These are phyloP conservation scores for Panellus pusillus DNA, from an alignment of 768 basidiomycete species.

Conservation along the genomic window DNA sequence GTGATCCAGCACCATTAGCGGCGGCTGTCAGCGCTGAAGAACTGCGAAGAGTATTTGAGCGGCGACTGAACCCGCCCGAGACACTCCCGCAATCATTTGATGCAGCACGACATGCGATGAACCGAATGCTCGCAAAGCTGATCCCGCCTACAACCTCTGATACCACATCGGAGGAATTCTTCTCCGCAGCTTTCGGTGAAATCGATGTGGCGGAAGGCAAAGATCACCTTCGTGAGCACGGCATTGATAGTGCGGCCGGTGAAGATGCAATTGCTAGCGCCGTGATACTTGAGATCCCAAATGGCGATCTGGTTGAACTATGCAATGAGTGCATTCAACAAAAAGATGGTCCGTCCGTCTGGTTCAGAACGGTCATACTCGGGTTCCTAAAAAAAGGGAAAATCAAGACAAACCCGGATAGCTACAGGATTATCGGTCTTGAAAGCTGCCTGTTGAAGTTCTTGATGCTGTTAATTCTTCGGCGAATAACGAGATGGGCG, in stretches of 20 bases:
- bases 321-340: background rate
- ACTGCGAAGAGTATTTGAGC: background rate
- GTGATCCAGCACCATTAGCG: background rate
- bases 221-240: too few relatives aligned
- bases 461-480: constrained; percentile 21
- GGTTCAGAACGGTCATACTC: background rate
- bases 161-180: background rate
- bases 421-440: constrained; percentile 21
- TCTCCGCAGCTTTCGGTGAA: too few relatives aligned
- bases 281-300: too few relatives aligned
- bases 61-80: background rate
- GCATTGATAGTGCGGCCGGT: too few relatives aligned
- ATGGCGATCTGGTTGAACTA: background rate
- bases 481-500: constrained; percentile 16
- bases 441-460: constrained; percentile 24
- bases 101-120: background rate
- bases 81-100: background rate
- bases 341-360: background rate
- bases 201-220: too few relatives aligned
- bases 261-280: too few relatives aligned
- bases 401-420: constrained; percentile 10
- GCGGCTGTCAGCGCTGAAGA: too few relatives aligned
- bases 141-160: background rate
- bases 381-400: constrained; percentile 19
- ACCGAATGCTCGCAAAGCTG: background rate